phyloP scores from a whole-genome alignment of 306 rosid genomes.

The Inga oerstediana region DNA sequence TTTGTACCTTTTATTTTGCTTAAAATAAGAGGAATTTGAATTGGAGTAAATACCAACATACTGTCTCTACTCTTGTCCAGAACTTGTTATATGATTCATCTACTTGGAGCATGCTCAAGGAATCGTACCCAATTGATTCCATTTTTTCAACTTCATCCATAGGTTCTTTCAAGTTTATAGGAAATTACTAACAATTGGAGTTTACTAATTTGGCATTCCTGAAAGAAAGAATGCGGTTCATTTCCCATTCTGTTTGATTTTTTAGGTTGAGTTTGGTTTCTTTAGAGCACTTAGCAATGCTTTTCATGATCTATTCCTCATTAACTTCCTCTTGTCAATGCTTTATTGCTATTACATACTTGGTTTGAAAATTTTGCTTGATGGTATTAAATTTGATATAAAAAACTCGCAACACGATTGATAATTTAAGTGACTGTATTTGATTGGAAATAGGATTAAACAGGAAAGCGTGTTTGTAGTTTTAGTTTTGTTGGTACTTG shows the following conservation, averaged over 20 bases:
- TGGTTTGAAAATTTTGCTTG: background rate
- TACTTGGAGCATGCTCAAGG: background rate
- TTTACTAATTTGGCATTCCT: background rate
- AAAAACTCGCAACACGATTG: background rate
- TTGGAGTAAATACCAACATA: background rate
- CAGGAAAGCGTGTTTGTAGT: background rate
- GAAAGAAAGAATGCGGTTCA: background rate
- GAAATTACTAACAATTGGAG: background rate
- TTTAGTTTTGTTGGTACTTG: background rate
- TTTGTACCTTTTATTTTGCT: background rate
- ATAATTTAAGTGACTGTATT: background rate
- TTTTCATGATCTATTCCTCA: background rate
- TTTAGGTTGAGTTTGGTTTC: background rate
- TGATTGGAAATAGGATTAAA: background rate
- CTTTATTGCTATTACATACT: background rate
- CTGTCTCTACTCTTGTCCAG: background rate
- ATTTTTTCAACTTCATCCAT: background rate
- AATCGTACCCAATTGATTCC: background rate
- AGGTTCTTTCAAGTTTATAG: background rate
- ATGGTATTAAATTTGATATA: background rate
- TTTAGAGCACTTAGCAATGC: background rate
- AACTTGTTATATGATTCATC: background rate
- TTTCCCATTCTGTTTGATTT: background rate
- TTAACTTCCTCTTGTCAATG: background rate
- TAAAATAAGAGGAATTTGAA: background rate